Conservation (phyloP, 371 early-diverging fungal genomes). For the Apophysomyces sp. region DNA sequence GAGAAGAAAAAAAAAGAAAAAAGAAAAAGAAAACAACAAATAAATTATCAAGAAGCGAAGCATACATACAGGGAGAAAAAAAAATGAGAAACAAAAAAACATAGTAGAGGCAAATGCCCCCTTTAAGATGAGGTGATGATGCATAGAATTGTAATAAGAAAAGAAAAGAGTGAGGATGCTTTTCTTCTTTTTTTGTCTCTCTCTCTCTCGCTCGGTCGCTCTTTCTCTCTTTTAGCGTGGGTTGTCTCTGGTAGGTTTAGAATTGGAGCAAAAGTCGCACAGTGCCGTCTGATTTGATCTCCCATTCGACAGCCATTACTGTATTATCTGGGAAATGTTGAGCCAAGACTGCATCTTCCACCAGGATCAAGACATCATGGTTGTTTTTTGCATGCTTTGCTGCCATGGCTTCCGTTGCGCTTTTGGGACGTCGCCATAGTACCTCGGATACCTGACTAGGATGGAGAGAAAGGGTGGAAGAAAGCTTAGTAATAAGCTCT, state of each 20-base stretch:
- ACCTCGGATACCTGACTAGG: conserved; percentile 20
- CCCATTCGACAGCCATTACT: conserved; percentile 18
- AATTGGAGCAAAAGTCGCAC: conserved; percentile 5
- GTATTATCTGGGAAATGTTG: conserved; percentile 8
- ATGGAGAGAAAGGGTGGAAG: conserved; percentile 15
- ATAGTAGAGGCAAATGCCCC: not conserved
- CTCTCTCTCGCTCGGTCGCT: not conserved
- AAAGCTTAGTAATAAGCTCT: conserved; percentile 15
- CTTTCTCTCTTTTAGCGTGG: not conserved
- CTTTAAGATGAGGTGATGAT: not conserved
- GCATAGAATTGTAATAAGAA: not conserved
- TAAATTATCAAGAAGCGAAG: not conserved
- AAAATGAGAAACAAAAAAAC: conserved; percentile 1
- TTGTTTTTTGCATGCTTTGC: not conserved
- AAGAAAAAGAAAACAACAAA: not conserved
- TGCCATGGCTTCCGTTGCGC: conserved; percentile 1
- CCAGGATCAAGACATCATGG: conserved; percentile 6
- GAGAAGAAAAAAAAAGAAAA: not conserved
- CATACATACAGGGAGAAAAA: not conserved
- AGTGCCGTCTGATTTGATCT: conserved; percentile 20
- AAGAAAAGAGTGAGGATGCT: not conserved
- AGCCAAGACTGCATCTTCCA: conserved; percentile 11
- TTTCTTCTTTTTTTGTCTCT: not conserved
- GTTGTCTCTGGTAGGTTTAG: not conserved
- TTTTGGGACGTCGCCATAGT: conserved; percentile 19